Percentiles rank a stretch among this genome's conserved stretches.
These are phyloP conservation scores for Pezicula radicicola DNA, from an alignment of 2,329 filamentous ascomycete genomes.

Conservation along the genomic window DNA sequence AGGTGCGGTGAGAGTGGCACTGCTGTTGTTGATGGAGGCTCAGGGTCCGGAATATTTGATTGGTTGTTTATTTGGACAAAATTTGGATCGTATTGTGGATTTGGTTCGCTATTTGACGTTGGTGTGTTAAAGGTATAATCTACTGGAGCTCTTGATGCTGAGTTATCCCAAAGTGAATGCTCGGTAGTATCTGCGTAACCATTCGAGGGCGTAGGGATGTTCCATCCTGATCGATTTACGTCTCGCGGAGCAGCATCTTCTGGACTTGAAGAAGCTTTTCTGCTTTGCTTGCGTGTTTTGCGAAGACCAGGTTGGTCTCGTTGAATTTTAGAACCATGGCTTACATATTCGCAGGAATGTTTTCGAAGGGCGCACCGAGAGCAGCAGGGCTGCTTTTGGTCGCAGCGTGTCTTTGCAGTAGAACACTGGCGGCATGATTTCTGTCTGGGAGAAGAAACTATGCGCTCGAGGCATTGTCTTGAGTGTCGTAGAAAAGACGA, in stretches of 20 bases:
- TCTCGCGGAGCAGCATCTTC: not conserved
- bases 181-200: not conserved
- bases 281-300: not conserved
- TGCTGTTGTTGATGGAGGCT: not conserved
- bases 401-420: constrained; percentile 26
- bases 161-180: not conserved
- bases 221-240: too few species aligned
- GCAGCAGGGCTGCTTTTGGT: constrained; percentile 21
- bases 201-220: too few species aligned
- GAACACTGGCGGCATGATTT: constrained; percentile 27
- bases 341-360: constrained; percentile 17
- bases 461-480: constrained; percentile 2
- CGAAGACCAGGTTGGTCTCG: not conserved
- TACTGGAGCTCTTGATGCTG: not conserved
- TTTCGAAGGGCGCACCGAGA: constrained; percentile 19
- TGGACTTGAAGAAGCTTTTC: not conserved
- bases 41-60: not conserved
- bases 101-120: not conserved
- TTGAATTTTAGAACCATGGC: not conserved
- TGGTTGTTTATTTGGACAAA: not conserved
- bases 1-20: too few species aligned
- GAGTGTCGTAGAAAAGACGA: constrained; percentile 6
- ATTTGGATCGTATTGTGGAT: not conserved
- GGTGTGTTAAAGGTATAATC: not conserved
- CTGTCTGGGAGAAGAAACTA: constrained; percentile 11